phyloP scores from a whole-genome alignment of 1,139 yeast species.

The Suhomyces bokatorum region DNA sequence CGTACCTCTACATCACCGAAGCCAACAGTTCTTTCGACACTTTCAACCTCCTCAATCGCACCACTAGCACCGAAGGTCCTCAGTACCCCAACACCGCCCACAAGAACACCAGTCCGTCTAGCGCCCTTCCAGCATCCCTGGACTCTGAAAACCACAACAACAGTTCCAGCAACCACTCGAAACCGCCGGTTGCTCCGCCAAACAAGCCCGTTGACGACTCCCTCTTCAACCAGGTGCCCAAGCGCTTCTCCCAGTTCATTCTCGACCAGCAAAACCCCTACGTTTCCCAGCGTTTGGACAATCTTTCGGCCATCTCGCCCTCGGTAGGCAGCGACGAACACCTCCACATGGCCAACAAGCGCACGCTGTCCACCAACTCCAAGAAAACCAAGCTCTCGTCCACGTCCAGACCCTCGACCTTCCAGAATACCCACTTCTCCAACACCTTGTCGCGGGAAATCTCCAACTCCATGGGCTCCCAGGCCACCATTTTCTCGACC shows the following conservation, averaged over 20 bases:
- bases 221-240: constrained; percentile 39
- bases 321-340: constrained; percentile 25
- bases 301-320: constrained; percentile 28
- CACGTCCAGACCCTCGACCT: constrained; percentile 10
- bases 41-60: constrained; percentile 25
- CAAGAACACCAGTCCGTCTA: constrained; percentile 4
- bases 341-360: constrained; percentile 5
- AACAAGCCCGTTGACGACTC: constrained; percentile 4
- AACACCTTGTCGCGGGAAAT: constrained; percentile 24
- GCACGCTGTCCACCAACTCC: constrained; percentile 10
- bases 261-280: constrained; percentile 38
- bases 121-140: too few species aligned
- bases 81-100: constrained; percentile 31
- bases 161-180: constrained; percentile 7
- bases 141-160: too few species aligned
- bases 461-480: constrained; percentile 45
- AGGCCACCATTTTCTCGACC: constrained; percentile 49
- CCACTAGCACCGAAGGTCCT: constrained; percentile 18
- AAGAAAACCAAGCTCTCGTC: constrained; percentile 10
- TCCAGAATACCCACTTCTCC: constrained; percentile 10
- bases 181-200: neutral
- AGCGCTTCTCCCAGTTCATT: constrained; percentile 44
- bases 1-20: constrained; percentile 33
- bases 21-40: constrained; percentile 35
- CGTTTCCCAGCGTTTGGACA: constrained; percentile 27